Base-by-base conservation (phyloP, 139 green algal genomes). In the Penium margaritaceum region DNA sequence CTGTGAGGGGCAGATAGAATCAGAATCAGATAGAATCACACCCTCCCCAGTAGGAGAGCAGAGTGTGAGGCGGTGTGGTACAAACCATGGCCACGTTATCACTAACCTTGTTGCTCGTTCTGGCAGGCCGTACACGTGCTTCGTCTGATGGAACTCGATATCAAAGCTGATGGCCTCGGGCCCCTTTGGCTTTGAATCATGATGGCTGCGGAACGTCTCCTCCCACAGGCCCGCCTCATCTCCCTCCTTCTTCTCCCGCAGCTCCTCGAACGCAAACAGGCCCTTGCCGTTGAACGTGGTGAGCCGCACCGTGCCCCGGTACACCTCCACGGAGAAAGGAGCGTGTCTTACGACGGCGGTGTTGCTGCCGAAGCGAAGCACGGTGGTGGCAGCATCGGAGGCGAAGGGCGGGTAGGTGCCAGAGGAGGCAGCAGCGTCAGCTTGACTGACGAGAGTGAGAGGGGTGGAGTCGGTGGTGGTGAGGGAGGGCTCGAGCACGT, bases 121-220 rank as follows among this genome's bases (percentile, higher is more conserved):
- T 0, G 95, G 95, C 4, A 99, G 85, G 63, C 95, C 95, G 77
- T 96, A 98, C 39, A 97, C 86, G 66, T 97, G 87, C 17, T 85
- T 27, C 14, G 83, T 75, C 3, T 80, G 85, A 21, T 86, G 85
- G 70, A 97, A 97, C 2, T 66, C 66, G 1, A 97, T 68, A 77
- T 99, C 95, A 24, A 97, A 85, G 12, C 88, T 89, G 51, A 99
- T 87, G n/a, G 46, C 24, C n/a, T 53, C 85, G 14, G 94, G 94
- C 0, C 94, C 94, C 24, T 87, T 84, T 4, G 87, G 88, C 84
- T 95, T 84, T 30, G 78, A 77, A 43, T 85, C 81, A 14, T 70
- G 78, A 80, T 95, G 90, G 36, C 58, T 69, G 19, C 90, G 87
- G 83, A 97, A 99, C 17, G 70, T 92, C 87, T 99, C 95, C 47